Evolutionary conservation across 176 grass and related monocot genomes (phyloP), one percentile per base, ranked within the genome.

Genomic region (Aechmea fasciata): DNA sequence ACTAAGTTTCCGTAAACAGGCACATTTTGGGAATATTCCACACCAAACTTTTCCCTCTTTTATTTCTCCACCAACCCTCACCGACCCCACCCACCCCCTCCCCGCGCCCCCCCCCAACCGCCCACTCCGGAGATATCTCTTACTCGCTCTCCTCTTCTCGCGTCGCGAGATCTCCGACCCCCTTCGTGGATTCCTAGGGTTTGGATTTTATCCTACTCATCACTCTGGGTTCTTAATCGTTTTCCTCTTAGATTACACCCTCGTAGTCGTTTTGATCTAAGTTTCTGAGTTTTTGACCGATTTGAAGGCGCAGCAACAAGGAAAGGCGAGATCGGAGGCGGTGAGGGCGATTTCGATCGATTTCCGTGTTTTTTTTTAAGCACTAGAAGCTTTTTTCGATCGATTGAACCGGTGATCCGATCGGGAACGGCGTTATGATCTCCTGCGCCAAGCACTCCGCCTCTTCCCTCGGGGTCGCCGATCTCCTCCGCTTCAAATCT

Each of bases 401-500:
- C 55, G n/a, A 57, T 17, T 57, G 33, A 41, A 41, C 55, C 20
- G 7, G 15, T 61, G 13, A 18, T 61, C 55, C 55, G 15, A 61
- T 9, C 20, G 17, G 15, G 7, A 18, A 61, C 15, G 20, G 14
- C 47, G 11, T 25, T 61, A 74, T 74, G 57, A 64, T 51, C 13
- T 64, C 47, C 57, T 63, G 41, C 41, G 47, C 51, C 48, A 74
- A 47, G 62, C 48, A 75, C 49, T 52, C 23, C 19, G 24, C 71
- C 41, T 70, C 15, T 53, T 55, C 66, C 22, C 73, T 87, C 29
- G 69, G 69, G 65, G 59, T 70, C 72, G 28, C 69, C 51, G 80
- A 65, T 49, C 69, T 77, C 41, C 11, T 77, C 12, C 84, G 84
- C 70, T 72, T 75, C 11, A 84, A 68, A 71, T 84, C 53, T 15